A percentile compares a stretch with the other conserved stretches of the same genome.
Evolutionary conservation across 495 filamentous ascomycete genomes (phyloP).

Genomic region (Trichoderma virens): DNA sequence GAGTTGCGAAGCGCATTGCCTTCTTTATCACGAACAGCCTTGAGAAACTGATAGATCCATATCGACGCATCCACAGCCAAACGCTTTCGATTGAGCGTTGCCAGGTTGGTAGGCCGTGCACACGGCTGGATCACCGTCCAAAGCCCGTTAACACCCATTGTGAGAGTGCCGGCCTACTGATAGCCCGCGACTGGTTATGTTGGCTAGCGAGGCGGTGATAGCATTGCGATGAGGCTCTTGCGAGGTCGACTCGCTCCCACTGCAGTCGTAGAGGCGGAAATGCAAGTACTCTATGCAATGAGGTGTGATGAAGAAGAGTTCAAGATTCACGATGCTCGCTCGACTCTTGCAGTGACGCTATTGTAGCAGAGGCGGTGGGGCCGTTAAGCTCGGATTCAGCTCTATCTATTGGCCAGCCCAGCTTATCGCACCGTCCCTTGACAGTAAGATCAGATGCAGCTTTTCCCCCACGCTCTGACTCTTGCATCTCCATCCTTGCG

Average conservation of each 20-base stretch:
- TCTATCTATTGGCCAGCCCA: background rate
- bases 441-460: no score
- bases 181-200: background rate
- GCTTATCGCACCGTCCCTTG: no score
- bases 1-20: constrained; percentile 93
- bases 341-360: constrained; percentile 3
- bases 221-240: background rate
- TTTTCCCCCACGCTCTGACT: background rate
- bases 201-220: background rate
- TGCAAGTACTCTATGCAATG: background rate
- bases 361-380: background rate
- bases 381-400: background rate
- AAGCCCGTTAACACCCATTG: constrained; percentile 95
- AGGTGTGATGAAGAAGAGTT: background rate
- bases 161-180: background rate
- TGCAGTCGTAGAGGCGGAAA: background rate
- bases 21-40: constrained; percentile 96
- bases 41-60: constrained; percentile 99
- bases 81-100: constrained; percentile 89
- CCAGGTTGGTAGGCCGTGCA: constrained; percentile 83
- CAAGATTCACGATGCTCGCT: constrained; percentile 1
- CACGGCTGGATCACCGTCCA: constrained; percentile 93
- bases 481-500: background rate
- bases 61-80: constrained; percentile 96
- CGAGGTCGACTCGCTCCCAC: background rate